phyloP scores from a whole-genome alignment of 768 basidiomycete genomes.

The Mycena belliarum region DNA sequence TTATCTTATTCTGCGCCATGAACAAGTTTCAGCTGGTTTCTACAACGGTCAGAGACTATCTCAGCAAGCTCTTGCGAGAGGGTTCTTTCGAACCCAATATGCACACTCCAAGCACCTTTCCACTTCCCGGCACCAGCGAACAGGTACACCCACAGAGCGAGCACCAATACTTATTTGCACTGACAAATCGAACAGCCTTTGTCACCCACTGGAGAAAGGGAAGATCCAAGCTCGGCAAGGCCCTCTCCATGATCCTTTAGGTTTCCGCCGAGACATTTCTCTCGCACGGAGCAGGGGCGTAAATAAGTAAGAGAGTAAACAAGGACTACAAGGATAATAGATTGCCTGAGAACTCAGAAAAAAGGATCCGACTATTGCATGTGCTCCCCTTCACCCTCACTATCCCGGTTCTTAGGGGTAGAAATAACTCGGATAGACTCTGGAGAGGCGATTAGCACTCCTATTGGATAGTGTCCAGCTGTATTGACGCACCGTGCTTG shows the following conservation, averaged over 20 bases:
- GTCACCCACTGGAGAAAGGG: background rate
- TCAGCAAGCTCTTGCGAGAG: constrained; percentile 56
- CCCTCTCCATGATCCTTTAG: background rate
- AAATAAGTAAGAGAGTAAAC: constrained; percentile 1
- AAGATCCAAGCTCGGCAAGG: background rate
- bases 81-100: constrained; percentile 34
- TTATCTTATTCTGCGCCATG: background rate
- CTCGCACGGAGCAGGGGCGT: background rate
- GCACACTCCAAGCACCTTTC: constrained; percentile 27
- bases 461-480: background rate
- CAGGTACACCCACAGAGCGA: background rate
- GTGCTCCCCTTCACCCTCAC: constrained; percentile 1
- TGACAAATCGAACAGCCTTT: background rate
- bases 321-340: constrained; percentile 8
- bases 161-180: background rate
- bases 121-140: constrained; percentile 8
- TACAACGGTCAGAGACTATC: constrained; percentile 66
- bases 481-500: constrained; percentile 59
- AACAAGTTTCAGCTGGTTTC: constrained; percentile 53
- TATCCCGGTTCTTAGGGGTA: background rate
- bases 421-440: constrained; percentile 55
- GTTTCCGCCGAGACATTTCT: background rate
- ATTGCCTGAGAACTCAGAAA: too few relatives aligned
- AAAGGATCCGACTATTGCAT: constrained; percentile 22
- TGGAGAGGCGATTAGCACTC: constrained; percentile 28